Evolutionary conservation across 2,329 filamentous ascomycete species (phyloP), one percentile per base, ranked within the genome.

Genomic region (Colletotrichum godetiae): DNA sequence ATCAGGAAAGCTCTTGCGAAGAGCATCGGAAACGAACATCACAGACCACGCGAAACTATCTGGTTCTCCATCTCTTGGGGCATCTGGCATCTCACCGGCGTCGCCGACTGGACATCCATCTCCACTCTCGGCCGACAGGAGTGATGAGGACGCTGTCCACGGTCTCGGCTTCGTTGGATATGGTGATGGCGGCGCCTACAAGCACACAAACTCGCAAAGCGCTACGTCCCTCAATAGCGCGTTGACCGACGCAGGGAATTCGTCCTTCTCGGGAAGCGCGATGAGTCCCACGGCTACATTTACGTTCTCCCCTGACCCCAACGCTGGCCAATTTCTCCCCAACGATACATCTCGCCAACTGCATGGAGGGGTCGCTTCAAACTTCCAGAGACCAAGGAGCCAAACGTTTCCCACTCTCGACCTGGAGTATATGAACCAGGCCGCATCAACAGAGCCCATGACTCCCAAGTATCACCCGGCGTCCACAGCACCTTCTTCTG

Each of bases 351-450:
- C 78, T 62, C 76, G 82, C 35, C 80, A 82, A 46, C 77, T 84
- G 10, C 81, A 81, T 5, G 79, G 79, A 5, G 84, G 80, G 37
- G 77, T 70, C 27, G 79, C 78, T 69, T 84, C 86, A 66, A 90
- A 90, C 77, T 91, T 92, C 76, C 92, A 93, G 77, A 89, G 94
- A 68, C 94, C 94, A n/a, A 89, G 95, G 78, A 97, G 94, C 81
- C 95, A 97, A 81, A 97, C 95, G 0, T 95, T 97, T 75, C 94
- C 95, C 1, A 91, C 92, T 57, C 85, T 94, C 55, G 91, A 91
- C 68, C 86, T 93, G 57, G 92, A 89, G 70, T 89, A 87, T 71
- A 82, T 88, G 76, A 87, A 86, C 76, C 87, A 88, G 69, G 72
- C 79, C 22, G 82, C 81, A 49, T 76, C 76, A 4, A 79, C 80